These are phyloP conservation scores for Hepatocystis sp. DNA, from an alignment of 169 alveolate genomes.

Conservation along the genomic window DNA sequence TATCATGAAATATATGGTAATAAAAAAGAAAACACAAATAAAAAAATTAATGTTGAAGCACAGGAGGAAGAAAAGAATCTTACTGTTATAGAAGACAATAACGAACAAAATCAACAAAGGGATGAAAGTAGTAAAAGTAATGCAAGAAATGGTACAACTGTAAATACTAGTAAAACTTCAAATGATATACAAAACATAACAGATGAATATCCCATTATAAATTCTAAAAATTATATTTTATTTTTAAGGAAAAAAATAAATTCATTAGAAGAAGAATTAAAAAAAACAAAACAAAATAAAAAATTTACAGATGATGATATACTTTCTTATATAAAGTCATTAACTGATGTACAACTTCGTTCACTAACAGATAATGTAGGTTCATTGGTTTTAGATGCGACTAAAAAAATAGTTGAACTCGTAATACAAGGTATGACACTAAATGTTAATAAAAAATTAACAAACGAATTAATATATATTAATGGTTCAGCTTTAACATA, in stretches of 20 bases:
- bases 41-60: too few relatives aligned
- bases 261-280: slow-evolving; percentile 60
- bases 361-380: slow-evolving; percentile 84
- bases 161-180: too few relatives aligned
- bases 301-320: slow-evolving; percentile 77
- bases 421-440: slow-evolving; percentile 83
- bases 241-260: slow-evolving; percentile 57
- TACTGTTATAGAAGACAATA: too few relatives aligned
- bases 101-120: too few relatives aligned
- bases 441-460: slow-evolving; percentile 26
- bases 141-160: too few relatives aligned
- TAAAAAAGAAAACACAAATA: too few relatives aligned
- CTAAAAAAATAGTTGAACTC: slow-evolving; percentile 80
- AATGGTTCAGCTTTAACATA: slow-evolving; percentile 82
- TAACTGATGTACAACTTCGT: slow-evolving; percentile 83
- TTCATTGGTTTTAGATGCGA: slow-evolving; percentile 85
- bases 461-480: slow-evolving; percentile 39
- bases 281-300: slow-evolving; percentile 43
- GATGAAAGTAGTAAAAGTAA: too few relatives aligned
- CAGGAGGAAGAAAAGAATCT: too few relatives aligned
- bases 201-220: slow-evolving; percentile 66
- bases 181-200: too few relatives aligned
- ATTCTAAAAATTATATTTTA: slow-evolving; percentile 58
- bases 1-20: too few relatives aligned
- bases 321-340: slow-evolving; percentile 79